A percentile compares a stretch with the other conserved stretches of the same genome.
These are phyloP conservation scores for Geoglossum glabrum DNA, from an alignment of 495 filamentous ascomycete species.

Conservation along the genomic window DNA sequence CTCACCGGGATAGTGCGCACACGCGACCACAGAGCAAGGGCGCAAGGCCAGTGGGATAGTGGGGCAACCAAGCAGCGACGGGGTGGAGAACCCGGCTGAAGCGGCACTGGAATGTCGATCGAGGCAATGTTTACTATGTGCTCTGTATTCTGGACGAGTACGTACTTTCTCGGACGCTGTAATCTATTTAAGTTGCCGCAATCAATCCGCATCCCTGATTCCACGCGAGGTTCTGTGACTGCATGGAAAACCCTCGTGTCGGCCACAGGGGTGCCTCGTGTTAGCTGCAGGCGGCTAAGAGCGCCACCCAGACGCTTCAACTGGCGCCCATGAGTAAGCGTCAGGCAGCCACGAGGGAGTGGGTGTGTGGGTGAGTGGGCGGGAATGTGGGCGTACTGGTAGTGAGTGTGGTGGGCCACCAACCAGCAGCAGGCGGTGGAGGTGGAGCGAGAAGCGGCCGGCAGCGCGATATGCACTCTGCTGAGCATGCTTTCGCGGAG, in stretches of 20 bases:
- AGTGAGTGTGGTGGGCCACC: no score
- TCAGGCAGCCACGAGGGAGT: conserved; percentile 38
- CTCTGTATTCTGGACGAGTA: no score
- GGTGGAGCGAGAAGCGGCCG: no score
- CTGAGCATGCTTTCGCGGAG: no score
- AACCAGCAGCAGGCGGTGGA: no score
- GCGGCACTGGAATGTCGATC: neutral
- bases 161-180: no score
- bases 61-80: neutral
- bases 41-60: neutral
- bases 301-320: neutral
- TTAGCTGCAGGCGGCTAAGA: neutral
- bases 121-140: no score
- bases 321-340: neutral
- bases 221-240: neutral
- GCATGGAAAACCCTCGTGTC: neutral
- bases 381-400: no score
- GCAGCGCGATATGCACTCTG: no score
- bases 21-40: neutral
- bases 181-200: neutral
- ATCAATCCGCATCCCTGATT: neutral
- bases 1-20: neutral
- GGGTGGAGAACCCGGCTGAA: neutral
- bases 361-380: conserved; percentile 51
- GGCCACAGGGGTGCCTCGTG: neutral